Evolutionary conservation across 768 basidiomycete genomes (phyloP).

Genomic region (Gloeopeniophorella convolvens): DNA sequence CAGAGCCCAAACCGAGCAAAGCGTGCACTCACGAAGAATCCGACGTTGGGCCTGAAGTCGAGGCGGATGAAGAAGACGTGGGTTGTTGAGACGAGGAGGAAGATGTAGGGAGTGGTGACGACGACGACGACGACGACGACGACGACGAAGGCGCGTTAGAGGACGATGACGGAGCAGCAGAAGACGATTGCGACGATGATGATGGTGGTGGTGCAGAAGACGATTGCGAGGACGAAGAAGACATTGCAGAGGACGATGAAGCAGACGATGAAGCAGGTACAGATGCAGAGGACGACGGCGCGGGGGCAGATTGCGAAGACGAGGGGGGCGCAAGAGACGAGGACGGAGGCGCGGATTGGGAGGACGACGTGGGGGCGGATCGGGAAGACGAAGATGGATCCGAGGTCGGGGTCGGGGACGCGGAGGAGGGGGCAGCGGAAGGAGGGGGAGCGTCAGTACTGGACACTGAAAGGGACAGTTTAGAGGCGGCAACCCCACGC

Average conservation of each 20-base stretch:
- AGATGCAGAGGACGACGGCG: background rate
- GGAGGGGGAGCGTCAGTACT: background rate
- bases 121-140: background rate
- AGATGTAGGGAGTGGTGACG: background rate
- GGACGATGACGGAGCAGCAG: constrained; percentile 10
- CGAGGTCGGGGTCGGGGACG: no score
- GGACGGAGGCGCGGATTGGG: no score
- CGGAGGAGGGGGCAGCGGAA: background rate
- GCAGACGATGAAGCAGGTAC: background rate
- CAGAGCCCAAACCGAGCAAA: no score
- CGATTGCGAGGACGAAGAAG: constrained; percentile 18
- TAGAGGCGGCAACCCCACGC: no score
- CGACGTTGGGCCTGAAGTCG: background rate
- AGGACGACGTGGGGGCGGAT: background rate
- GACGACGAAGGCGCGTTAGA: constrained; percentile 9
- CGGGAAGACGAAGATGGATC: background rate
- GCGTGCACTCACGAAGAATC: no score
- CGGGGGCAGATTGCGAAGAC: no score
- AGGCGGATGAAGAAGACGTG: background rate
- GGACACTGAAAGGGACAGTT: background rate
- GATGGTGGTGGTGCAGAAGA: constrained; percentile 18
- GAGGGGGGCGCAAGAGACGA: no score
- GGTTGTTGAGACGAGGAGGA: constrained; percentile 14
- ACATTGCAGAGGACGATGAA: constrained; percentile 14
- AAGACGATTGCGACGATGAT: constrained; percentile 10